Base-by-base conservation (phyloP, 31 red algal genomes). In the Asparagopsis taxiformis region DNA sequence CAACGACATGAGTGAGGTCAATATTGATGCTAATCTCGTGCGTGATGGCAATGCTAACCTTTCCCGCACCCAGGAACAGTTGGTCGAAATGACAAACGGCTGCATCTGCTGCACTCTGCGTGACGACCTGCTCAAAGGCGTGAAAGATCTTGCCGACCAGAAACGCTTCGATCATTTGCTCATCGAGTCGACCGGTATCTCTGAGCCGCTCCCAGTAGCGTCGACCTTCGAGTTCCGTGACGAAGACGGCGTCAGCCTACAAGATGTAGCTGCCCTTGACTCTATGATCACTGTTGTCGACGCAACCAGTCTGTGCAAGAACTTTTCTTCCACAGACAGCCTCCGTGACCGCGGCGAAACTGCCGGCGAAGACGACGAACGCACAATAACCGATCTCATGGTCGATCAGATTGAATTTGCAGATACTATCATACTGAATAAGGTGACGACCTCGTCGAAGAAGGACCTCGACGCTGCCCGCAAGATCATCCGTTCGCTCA, bases 61-160 rank as follows among this genome's bases (percentile, higher is more conserved):
- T 49, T 46, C 53, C 23, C 61, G 34, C 38, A 62, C 39, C 56
- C 54, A 59, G 3, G 60, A 63, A 51, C 33, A 46, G 22, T 34
- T 87, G 50, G 80, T 91, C 60, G 88, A 91, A 74, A 71, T 92
- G 24, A 44, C 59, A 8, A 87, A 92, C 63, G 88, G 88, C 26
- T 86, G 88, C 43, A 69, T 91, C 46, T 91, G 87, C 60, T 91
- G 87, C 58, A 91, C 59, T 33, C 41, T 85, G 36, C 62, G 62
- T 23, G 80, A 84, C 49, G 72, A 65, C 65, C 56, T 91, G 20
- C 59, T 76, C 31, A 33, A 68, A 46, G 55, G 30, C 17, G 59
- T 92, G 1, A 25, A 50, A 3, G 35, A 26, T 21, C 36, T 92
- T 24, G 48, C 41, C 19, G 28, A 31, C 25, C 20, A 87, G 17